These are phyloP conservation scores for Penicillium vulpinum DNA, from an alignment of 2,329 filamentous ascomycete genomes.

Conservation along the genomic window DNA sequence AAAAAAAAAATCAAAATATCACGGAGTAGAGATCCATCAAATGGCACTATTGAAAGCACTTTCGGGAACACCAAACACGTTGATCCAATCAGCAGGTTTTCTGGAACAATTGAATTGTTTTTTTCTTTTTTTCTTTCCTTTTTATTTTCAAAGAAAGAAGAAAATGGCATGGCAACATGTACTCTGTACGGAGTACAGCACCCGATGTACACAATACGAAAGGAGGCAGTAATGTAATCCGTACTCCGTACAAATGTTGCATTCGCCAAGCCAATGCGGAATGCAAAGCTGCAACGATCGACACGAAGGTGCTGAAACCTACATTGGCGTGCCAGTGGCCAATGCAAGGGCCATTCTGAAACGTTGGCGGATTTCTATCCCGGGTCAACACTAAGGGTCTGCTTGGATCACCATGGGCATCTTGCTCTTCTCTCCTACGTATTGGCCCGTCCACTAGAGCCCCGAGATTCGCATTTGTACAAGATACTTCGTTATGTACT, in stretches of 20 bases:
- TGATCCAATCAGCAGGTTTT: slow-evolving; percentile 12
- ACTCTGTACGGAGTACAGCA: no score
- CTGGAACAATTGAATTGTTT: slow-evolving; percentile 12
- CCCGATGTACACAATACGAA: neutral
- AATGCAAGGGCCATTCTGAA: slow-evolving; percentile 24
- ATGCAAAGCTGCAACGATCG: slow-evolving; percentile 21
- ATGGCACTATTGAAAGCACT: slow-evolving; percentile 16
- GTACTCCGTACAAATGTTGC: neutral
- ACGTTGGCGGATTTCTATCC: slow-evolving; percentile 21
- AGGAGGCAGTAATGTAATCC: neutral
- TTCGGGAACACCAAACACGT: slow-evolving; percentile 1
- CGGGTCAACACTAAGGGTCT: neutral
- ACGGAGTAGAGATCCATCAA: neutral
- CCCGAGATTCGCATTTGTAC: neutral
- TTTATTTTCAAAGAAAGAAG: neutral
- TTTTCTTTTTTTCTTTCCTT: neutral
- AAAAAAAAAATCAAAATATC: no score
- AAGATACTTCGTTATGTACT: neutral
- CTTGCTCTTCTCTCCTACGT: neutral
- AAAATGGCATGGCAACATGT: neutral
- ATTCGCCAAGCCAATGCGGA: slow-evolving; percentile 17
- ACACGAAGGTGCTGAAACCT: slow-evolving; percentile 19
- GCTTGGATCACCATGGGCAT: neutral
- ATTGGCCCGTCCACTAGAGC: neutral
- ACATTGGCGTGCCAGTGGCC: slow-evolving; percentile 5